Evolutionary conservation across 2,329 filamentous ascomycete genomes (phyloP).

Genomic region (Phialocephala sp.): DNA sequence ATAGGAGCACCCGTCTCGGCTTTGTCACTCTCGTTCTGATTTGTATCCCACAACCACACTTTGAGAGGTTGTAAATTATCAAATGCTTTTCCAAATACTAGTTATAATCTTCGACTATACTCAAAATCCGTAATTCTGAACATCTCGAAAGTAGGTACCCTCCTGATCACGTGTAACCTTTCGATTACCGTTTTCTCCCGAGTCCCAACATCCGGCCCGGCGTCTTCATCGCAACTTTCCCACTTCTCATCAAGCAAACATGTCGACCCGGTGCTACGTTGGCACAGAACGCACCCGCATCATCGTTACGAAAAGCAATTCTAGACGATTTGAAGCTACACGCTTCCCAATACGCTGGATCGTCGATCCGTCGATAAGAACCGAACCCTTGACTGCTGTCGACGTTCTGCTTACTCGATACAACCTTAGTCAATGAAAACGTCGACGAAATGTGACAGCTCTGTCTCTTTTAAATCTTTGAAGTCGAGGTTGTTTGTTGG

Average conservation of each 20-base stretch:
- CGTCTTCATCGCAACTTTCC: background rate
- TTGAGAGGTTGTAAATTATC: no score
- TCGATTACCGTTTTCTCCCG: background rate
- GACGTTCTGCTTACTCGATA: background rate
- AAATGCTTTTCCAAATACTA: no score
- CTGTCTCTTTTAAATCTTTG: background rate
- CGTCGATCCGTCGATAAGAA: background rate
- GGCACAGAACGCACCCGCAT: background rate
- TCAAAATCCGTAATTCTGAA: background rate
- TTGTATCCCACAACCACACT: no score
- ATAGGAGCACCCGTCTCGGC: no score
- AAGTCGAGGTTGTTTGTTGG: no score
- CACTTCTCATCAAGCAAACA: constrained; percentile 1
- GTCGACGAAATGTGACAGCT: background rate
- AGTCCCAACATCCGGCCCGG: background rate
- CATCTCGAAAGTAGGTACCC: background rate
- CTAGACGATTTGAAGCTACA: background rate
- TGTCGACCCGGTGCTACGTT: background rate
- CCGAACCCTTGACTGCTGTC: background rate
- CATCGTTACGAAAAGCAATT: constrained; percentile 11
- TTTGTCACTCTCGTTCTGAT: no score
- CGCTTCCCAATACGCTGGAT: background rate
- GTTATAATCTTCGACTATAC: no score
- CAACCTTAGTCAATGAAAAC: background rate
- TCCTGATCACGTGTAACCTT: background rate